Evolutionary conservation across 2,329 filamentous ascomycete genomes (phyloP).

Genomic region (Hysterium pulicare): DNA sequence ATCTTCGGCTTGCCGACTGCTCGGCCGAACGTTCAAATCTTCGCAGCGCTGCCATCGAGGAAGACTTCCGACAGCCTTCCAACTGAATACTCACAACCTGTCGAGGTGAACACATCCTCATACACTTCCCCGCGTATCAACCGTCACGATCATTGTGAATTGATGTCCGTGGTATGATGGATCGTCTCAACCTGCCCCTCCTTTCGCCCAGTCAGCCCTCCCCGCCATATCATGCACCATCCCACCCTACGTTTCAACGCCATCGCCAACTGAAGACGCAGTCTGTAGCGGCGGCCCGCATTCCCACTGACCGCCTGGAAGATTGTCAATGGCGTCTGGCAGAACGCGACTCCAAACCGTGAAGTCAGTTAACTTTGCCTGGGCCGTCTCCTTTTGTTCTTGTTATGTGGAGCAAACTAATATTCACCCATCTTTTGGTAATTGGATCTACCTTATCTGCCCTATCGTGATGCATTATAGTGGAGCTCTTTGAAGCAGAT

Average conservation of each 20-base stretch:
- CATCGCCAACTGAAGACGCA: no score
- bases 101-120: no score
- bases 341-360: neutral
- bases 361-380: neutral
- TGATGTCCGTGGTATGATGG: no score
- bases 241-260: no score
- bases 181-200: no score
- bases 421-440: conserved; percentile 15
- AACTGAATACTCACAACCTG: neutral
- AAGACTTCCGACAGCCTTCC: neutral
- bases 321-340: neutral
- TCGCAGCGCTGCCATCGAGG: no score
- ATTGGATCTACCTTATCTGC: conserved; percentile 19
- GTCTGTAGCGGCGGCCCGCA: no score
- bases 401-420: conserved; percentile 13
- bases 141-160: no score
- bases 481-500: no score
- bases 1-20: neutral
- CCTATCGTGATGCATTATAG: conserved; percentile 12
- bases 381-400: conserved; percentile 3
- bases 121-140: no score
- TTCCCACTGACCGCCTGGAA: conserved; percentile 7
- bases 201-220: no score
- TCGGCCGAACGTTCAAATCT: neutral
- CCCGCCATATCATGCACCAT: no score